phyloP scores from a whole-genome alignment of 2,329 filamentous ascomycete species.

The Bipolaris sorokiniana region DNA sequence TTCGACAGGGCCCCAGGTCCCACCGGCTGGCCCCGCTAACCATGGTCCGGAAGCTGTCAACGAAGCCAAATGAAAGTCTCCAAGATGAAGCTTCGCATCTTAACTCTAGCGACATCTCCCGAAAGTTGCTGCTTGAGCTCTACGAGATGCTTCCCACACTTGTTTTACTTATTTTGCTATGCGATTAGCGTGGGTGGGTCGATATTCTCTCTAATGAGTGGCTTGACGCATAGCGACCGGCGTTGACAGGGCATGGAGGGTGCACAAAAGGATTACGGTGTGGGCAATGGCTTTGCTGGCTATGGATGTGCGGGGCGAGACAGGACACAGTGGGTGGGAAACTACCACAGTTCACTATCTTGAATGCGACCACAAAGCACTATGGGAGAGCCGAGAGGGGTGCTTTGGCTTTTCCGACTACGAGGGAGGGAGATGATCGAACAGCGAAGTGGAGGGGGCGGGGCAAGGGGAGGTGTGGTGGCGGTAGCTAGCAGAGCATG shows the following conservation, averaged over 20 bases:
- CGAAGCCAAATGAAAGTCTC: slow-evolving; percentile 46
- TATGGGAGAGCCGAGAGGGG: slow-evolving; percentile 19
- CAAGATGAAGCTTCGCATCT: slow-evolving; percentile 16
- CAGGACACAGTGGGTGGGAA: slow-evolving; percentile 1
- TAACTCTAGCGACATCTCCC: slow-evolving; percentile 13
- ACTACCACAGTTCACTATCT: slow-evolving; percentile 5
- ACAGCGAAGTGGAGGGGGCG: not conserved
- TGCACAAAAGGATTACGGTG: slow-evolving; percentile 22
- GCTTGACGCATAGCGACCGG: slow-evolving; percentile 47
- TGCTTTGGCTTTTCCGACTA: slow-evolving; percentile 23
- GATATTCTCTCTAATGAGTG: slow-evolving; percentile 26
- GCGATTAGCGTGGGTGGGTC: slow-evolving; percentile 42
- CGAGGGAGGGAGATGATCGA: slow-evolving; percentile 16
- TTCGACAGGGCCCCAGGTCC: slow-evolving; percentile 46
- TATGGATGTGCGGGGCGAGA: slow-evolving; percentile 4
- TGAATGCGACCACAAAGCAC: slow-evolving; percentile 17
- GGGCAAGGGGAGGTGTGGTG: not conserved
- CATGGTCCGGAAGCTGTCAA: slow-evolving; percentile 44
- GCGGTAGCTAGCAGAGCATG: slow-evolving; percentile 17
- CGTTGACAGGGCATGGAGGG: slow-evolving; percentile 39
- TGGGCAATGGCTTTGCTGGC: not conserved
- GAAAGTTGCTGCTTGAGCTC: slow-evolving; percentile 13
- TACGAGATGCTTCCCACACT: slow-evolving; percentile 14
- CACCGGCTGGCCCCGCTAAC: slow-evolving; percentile 43
- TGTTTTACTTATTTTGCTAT: slow-evolving; percentile 32